Evolutionary conservation across 2,329 filamentous ascomycete species (phyloP), one percentile per base, ranked within the genome.

Genomic region (Boeremia exigua): DNA sequence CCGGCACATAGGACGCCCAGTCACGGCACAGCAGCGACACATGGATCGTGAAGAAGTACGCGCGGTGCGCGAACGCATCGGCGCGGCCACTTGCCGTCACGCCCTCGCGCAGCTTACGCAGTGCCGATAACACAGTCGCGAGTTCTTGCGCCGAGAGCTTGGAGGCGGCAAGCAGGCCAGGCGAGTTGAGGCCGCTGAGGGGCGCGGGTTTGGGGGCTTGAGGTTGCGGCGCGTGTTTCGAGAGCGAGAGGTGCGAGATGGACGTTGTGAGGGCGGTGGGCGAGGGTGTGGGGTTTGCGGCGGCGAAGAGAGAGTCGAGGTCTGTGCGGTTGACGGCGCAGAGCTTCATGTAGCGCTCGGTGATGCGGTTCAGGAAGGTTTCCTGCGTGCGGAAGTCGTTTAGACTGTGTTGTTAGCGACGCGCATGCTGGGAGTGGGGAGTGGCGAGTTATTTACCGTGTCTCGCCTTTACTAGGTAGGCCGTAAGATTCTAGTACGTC

Each of bases 21-120:
- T 96, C 88, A 61, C 88, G 86, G 54, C 89, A 86, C 30, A 96
- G 84, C 59, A 99, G 88, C 23, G 90, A 88, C 25, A 93, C 82
- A 50, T 93, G 89, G 66, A 96, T 91, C 67, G 91, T 92, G 80
- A 98, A 98, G 59, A 96, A 86, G 77, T 98, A 96, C 14, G 88
- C 91, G 65, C 92, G 88, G n/a, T 90, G 86, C 1, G 94, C 88
- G 75, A 99, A 99, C 48, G 85, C 81, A 70, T 96, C 90, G 32
- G 82, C 80, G 17, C 93, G 86, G 48, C 87, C 86, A 8, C 90
- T 88, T 11, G 91, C 91, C 2, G 96, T 86, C 43, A 98, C 88
- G 23, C 89, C 93, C 79, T 99, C 95, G 53, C 95, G 87, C 29
- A 99, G 85, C 75, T 97, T 98, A 59, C 95, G 88, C 71, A 98